Conservation (phyloP, 1,284 basidiomycete genomes). For the Austropuccinia psidii region DNA sequence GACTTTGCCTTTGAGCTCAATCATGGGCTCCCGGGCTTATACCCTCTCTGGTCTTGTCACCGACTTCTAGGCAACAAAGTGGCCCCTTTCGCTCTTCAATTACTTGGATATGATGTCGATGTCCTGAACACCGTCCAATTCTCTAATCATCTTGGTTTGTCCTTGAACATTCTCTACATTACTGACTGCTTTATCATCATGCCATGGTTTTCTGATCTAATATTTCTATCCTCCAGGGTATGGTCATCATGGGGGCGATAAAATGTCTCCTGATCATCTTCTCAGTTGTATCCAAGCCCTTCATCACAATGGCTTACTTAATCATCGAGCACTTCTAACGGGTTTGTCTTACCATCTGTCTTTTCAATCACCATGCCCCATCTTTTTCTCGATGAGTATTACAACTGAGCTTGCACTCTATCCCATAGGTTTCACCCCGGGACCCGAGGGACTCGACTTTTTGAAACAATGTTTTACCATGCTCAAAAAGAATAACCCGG, state of each 20-base stretch:
- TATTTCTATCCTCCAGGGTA: background rate
- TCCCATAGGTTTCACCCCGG: constrained; percentile 24
- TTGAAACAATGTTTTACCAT: background rate
- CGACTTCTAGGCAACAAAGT: constrained; percentile 59
- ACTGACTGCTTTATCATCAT: background rate
- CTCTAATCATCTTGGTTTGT: constrained; percentile 81
- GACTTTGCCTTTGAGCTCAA: background rate
- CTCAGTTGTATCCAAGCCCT: constrained; percentile 26
- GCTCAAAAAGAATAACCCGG: constrained; percentile 16
- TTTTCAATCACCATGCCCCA: background rate
- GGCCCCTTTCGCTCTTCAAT: constrained; percentile 88
- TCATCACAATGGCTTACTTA: constrained; percentile 11
- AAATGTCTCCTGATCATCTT: constrained; percentile 22
- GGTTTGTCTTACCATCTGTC: background rate
- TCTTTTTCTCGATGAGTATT: background rate
- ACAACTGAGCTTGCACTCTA: background rate
- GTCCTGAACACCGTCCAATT: constrained; percentile 85
- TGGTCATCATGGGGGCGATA: constrained; percentile 24
- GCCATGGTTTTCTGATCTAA: background rate
- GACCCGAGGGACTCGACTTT: constrained; percentile 16
- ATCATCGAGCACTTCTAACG: constrained; percentile 14
- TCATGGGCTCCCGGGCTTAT: background rate
- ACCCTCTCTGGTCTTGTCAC: constrained; percentile 4
- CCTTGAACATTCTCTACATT: background rate
- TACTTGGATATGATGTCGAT: constrained; percentile 92